Conservation (phyloP, 371 early-diverging fungal genomes). For the Lichtheimia ramosa region DNA sequence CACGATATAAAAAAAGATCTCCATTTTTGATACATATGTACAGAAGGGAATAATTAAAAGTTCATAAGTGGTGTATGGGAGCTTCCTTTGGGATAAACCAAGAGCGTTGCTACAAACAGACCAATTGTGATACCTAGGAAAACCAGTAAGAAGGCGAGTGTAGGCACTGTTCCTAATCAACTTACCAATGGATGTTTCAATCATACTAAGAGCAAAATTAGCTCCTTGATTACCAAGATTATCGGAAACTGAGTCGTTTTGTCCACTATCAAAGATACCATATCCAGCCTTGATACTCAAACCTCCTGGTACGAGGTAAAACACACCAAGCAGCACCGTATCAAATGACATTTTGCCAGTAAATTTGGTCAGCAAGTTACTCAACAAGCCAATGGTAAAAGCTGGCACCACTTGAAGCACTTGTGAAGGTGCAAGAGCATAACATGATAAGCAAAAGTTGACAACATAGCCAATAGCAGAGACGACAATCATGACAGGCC, state of each 20-base stretch:
- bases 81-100: conserved; percentile 59
- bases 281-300: conserved; percentile 52
- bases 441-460: conserved; percentile 29
- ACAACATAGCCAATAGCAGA: conserved; percentile 32
- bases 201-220: conserved; percentile 47
- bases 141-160: not conserved
- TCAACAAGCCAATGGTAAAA: conserved; percentile 53
- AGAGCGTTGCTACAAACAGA: conserved; percentile 51
- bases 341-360: conserved; percentile 58
- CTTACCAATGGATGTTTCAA: conserved; percentile 32
- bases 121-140: conserved; percentile 54
- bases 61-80: conserved; percentile 59
- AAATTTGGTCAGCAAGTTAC: conserved; percentile 50
- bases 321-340: conserved; percentile 51
- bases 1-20: too few species aligned
- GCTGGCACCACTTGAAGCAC: conserved; percentile 52
- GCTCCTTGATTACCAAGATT: conserved; percentile 40
- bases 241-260: conserved; percentile 8
- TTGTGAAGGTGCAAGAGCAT: conserved; percentile 48
- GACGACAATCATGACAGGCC: conserved; percentile 38
- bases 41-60: conserved; percentile 29
- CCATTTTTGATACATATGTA: too few species aligned
- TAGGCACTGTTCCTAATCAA: not conserved
- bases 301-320: conserved; percentile 59
- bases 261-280: conserved; percentile 32